Evolutionary conservation across 1,284 basidiomycete genomes (phyloP), one percentile per base, ranked within the genome.

Genomic region (Fomitiporia mediterranea): DNA sequence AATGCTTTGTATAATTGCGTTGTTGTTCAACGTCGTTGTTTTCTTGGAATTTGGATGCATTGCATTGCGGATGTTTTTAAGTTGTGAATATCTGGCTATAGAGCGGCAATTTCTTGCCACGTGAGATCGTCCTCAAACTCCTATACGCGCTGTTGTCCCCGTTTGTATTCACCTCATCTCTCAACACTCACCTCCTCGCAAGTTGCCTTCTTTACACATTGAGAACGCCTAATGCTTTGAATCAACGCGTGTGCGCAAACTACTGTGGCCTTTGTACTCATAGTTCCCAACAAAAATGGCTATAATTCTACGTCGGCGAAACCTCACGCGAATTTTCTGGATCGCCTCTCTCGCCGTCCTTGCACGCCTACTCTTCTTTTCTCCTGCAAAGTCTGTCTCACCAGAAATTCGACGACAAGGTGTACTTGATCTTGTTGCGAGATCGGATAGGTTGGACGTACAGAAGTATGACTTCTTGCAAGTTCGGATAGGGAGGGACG

Each of bases 381-480:
- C 77, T 2, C 70, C 76, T 0, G 66, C 74, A 17, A 58, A 69
- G 11, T 60, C 71, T 15, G 64, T 72, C 23, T 59, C 63, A 1
- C 65, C 69, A 52, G 81, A 89, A 70, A 92, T 92, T 57, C 77
- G 84, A 60, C 78, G 81, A 50, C 86, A 91, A 65, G 89, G 88
- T 66, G 86, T 97, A 43, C 80, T 97, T 47, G 92, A 97, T 70
- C 83, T 80, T 11, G 89, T 94, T 30, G 85, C 91, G 0, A 76
- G 89, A 17, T 77, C 85, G n/a, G 91, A 93, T 69, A 89, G 86
- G 67, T 79, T 97, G 34, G 94, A 97, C 75, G 86, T 91, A 6
- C 87, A 91, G 60, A 86, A 86, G 61, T 84, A 94, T 72, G 81
- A 83, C 17, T 97, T 94, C 67, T 70, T 97, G 37, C 95, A 98